Conservation (phyloP, 176 grass and related monocot species). For the Carex parvula region DNA sequence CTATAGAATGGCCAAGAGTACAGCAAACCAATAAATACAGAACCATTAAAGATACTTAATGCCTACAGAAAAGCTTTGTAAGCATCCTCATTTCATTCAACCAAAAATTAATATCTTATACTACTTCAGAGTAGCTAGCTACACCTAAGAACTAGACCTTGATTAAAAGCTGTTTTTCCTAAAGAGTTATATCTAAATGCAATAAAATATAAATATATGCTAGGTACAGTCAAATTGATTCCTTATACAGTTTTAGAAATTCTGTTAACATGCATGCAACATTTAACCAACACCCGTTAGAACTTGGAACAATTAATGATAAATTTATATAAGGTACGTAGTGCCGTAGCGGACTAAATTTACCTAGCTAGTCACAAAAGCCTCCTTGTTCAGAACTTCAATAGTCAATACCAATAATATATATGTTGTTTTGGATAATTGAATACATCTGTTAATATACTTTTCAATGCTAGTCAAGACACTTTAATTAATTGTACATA, state of each 20-base stretch:
- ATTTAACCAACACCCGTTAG: neutral
- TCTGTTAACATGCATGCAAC: conserved; percentile 1
- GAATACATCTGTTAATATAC: neutral
- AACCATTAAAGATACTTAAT: conserved; percentile 28
- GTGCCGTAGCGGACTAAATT: neutral
- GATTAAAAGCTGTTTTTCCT: conserved; percentile 4
- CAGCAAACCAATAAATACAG: conserved; percentile 20
- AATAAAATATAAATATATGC: neutral
- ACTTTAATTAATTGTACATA: neutral
- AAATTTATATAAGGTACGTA: neutral
- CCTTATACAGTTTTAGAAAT: conserved; percentile 9
- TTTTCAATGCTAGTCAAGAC: neutral
- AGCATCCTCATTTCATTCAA: conserved; percentile 11
- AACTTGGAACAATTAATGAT: neutral
- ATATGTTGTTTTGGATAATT: neutral
- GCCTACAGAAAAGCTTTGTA: conserved; percentile 4
- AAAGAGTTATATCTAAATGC: neutral
- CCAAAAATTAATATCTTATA: neutral
- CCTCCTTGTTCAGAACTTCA: neutral
- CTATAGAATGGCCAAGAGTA: neutral
- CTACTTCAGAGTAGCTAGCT: neutral
- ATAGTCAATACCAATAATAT: conserved; percentile 10
- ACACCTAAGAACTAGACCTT: conserved; percentile 15
- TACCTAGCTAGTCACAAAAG: neutral
- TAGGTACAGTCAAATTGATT: neutral